A percentile compares a stretch with the other conserved stretches of the same genome.
Evolutionary conservation across 345 rosid species (phyloP).

Genomic region (Cardamine chenopodiifolia): DNA sequence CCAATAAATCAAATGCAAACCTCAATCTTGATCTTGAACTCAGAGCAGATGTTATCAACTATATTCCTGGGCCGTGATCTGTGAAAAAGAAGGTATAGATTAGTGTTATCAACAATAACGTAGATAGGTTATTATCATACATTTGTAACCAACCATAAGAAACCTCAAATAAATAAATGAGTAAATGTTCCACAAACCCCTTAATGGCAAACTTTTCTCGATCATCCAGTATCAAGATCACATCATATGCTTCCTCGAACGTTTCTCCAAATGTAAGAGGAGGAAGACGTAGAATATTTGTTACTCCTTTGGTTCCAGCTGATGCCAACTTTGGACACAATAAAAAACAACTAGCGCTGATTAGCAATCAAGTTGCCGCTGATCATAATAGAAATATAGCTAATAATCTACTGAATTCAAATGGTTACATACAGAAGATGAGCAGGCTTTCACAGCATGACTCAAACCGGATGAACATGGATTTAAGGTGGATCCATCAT

Average conservation of each 20-base stretch:
- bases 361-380: constrained; percentile 9
- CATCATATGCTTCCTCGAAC: constrained; percentile 78
- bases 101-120: not conserved
- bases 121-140: not conserved
- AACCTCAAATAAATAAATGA: not conserved
- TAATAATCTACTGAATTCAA: constrained; percentile 6
- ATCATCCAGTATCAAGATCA: constrained; percentile 77
- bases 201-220: constrained; percentile 73
- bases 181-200: constrained; percentile 52
- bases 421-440: constrained; percentile 64
- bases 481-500: constrained; percentile 41
- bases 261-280: constrained; percentile 74
- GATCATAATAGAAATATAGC: not conserved
- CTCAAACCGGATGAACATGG: constrained; percentile 40
- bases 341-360: not conserved
- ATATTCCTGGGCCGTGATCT: constrained; percentile 63
- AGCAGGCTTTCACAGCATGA: constrained; percentile 58
- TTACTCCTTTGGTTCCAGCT: constrained; percentile 40
- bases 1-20: constrained; percentile 42
- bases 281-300: constrained; percentile 55
- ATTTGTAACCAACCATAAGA: not conserved
- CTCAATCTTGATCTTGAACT: constrained; percentile 67
- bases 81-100: constrained; percentile 1
- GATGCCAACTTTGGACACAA: constrained; percentile 43
- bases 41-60: constrained; percentile 61